A percentile compares a stretch with the other conserved stretches of the same genome.
Conservation (phyloP, 2,329 filamentous ascomycete species). For the Alternaria viburni region DNA sequence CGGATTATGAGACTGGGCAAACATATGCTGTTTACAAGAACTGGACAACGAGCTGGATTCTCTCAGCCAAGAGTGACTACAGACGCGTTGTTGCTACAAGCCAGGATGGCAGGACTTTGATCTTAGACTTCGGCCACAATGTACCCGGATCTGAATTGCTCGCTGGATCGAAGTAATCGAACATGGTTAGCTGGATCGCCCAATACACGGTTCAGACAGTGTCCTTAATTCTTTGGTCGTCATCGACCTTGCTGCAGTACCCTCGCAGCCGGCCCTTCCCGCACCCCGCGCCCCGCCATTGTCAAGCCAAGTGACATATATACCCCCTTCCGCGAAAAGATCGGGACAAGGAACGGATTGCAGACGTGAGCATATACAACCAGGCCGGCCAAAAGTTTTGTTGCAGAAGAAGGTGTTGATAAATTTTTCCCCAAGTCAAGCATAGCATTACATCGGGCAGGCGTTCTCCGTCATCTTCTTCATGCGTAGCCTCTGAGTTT, state of each 20-base stretch:
- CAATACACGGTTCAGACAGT: neutral
- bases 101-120: slow-evolving; percentile 88
- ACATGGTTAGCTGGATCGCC: neutral
- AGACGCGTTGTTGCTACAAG: slow-evolving; percentile 92
- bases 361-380: neutral
- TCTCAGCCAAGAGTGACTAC: slow-evolving; percentile 96
- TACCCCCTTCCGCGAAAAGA: neutral
- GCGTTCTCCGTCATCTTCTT: neutral
- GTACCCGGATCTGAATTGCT: slow-evolving; percentile 61
- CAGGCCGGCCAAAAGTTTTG: neutral
- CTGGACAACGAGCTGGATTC: slow-evolving; percentile 96
- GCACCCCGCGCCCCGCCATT: neutral
- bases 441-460: slow-evolving; percentile 5
- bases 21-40: slow-evolving; percentile 85
- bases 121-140: slow-evolving; percentile 85
- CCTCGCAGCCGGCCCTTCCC: neutral
- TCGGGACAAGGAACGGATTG: neutral
- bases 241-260: neutral
- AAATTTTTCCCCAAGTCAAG: neutral
- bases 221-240: neutral
- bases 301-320: neutral
- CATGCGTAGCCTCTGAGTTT: neutral
- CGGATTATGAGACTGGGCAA: slow-evolving; percentile 80
- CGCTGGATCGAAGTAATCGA: slow-evolving; percentile 19
- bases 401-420: neutral